Conservation (phyloP, 805 yeast genomes). For the Candida namnaoensis region DNA sequence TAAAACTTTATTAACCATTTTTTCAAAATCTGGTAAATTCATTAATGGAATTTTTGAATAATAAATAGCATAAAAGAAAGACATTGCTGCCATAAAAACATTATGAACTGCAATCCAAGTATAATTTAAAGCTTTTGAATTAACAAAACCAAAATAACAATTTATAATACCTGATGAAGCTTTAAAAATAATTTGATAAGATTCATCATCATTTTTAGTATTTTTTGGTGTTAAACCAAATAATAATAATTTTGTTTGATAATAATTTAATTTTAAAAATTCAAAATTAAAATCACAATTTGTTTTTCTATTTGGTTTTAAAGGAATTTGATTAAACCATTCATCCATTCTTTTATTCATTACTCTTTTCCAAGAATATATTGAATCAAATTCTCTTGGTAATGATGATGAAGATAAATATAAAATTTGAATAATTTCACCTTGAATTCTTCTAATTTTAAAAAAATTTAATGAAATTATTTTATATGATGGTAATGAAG, state of each 20-base stretch:
- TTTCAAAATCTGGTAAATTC: constrained; percentile 39
- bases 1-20: constrained; percentile 38
- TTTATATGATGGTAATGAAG: constrained; percentile 53
- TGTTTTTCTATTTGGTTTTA: constrained; percentile 48
- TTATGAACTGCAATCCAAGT: constrained; percentile 94
- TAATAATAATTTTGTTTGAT: constrained; percentile 62
- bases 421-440: constrained; percentile 62
- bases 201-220: constrained; percentile 41
- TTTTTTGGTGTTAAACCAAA: constrained; percentile 75
- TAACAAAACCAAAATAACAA: constrained; percentile 49
- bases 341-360: constrained; percentile 42
- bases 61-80: constrained; percentile 70
- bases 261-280: constrained; percentile 67
- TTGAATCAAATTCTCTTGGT: constrained; percentile 48
- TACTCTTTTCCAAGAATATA: constrained; percentile 56
- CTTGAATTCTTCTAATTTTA: constrained; percentile 64
- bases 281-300: constrained; percentile 68
- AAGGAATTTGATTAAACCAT: constrained; percentile 52
- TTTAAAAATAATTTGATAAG: constrained; percentile 46
- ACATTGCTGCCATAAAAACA: constrained; percentile 81
- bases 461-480: constrained; percentile 59
- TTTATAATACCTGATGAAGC: constrained; percentile 61
- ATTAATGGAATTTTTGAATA: constrained; percentile 49
- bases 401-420: constrained; percentile 61
- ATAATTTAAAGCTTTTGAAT: constrained; percentile 58